Evolutionary conservation across 2,329 filamentous ascomycete genomes (phyloP), one percentile per base, ranked within the genome.

Genomic region (Botryosphaeria dothidea): DNA sequence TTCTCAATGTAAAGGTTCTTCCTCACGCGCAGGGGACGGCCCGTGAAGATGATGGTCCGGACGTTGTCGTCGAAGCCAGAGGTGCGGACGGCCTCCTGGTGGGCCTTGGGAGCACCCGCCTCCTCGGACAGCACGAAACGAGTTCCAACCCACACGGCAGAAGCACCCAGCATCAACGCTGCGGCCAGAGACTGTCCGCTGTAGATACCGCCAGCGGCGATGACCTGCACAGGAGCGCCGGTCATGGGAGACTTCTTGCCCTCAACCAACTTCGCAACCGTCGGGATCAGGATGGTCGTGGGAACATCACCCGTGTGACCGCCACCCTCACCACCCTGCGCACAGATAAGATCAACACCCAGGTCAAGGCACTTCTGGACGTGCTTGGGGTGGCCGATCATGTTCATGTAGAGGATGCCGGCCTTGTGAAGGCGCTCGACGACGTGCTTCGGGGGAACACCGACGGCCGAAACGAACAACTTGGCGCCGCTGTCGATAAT

Each of bases 371-470:
- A 96, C 86, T 98, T 99, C 82, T 92, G 87, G 69, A 97, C 94
- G 83, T 99, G 95, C 89, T 99, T 99, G 76, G 95, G 94, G 86
- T 99, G 95, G 71, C 95, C 95, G 78, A 99, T 93, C 95, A 99
- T 99, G 89, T 99, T 99, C 95, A 98, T 98, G 86, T 96, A 97
- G 71, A 96, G 86, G 71, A 99, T 87, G 71, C 93, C 93, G 74
- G 88, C 83, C 75, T 88, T 86, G 86, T 99, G 95, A 52, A 99
- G 88, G 77, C 87, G 90, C 70, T 98, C 93, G 74, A 99, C 93
- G 66, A 97, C 90, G 71, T 86, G 83, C 81, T 92, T 92, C 70
- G 95, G 92, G 48, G 95, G 93, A 27, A 98, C 91, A 74, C 95
- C 95, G 77, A 99, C 93, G 73, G 95, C 95, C 61, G 92, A 97